Evolutionary conservation across 2,329 filamentous ascomycete genomes (phyloP).

Genomic region (Penicillium oxalicum): DNA sequence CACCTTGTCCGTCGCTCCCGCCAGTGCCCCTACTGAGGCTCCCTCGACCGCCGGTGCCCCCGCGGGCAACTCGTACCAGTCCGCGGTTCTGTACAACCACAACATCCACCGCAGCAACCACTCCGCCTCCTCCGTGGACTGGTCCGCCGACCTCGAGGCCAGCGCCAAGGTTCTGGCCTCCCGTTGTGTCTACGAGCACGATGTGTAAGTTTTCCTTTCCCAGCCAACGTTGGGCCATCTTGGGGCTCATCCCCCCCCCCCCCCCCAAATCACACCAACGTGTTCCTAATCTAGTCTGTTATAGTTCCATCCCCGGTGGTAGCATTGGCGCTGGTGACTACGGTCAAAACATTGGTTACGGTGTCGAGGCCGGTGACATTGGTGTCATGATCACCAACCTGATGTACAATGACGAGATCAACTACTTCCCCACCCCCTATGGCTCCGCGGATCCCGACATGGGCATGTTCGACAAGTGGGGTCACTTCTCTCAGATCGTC

Average conservation of each 20-base stretch:
- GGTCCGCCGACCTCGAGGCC: constrained; percentile 57
- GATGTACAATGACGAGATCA: constrained; percentile 83
- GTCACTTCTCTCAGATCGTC: constrained; percentile 71
- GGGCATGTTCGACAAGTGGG: constrained; percentile 59
- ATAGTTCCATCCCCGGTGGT: constrained; percentile 49
- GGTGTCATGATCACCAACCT: constrained; percentile 66
- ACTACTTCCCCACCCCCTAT: constrained; percentile 52
- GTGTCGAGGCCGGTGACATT: constrained; percentile 52
- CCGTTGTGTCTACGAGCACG: constrained; percentile 67
- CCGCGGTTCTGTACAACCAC: constrained; percentile 60
- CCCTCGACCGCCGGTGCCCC: constrained; percentile 25
- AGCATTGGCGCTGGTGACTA: constrained; percentile 58
- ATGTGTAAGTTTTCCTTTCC: constrained; percentile 54
- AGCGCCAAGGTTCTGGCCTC: constrained; percentile 61
- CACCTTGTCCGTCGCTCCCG: constrained; percentile 28
- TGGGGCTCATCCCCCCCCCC: too few relatives aligned
- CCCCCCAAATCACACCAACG: too few relatives aligned
- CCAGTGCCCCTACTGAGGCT: constrained; percentile 38
- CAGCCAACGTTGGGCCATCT: too few relatives aligned
- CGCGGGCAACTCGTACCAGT: constrained; percentile 27
- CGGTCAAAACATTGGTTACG: constrained; percentile 86
- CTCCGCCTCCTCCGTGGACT: constrained; percentile 59
- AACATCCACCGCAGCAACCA: constrained; percentile 83
- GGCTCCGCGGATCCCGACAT: constrained; percentile 55
- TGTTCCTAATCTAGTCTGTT: background rate